Evolutionary conservation across 495 filamentous ascomycete genomes (phyloP).

Genomic region (Amphirosellinia nigrospora): DNA sequence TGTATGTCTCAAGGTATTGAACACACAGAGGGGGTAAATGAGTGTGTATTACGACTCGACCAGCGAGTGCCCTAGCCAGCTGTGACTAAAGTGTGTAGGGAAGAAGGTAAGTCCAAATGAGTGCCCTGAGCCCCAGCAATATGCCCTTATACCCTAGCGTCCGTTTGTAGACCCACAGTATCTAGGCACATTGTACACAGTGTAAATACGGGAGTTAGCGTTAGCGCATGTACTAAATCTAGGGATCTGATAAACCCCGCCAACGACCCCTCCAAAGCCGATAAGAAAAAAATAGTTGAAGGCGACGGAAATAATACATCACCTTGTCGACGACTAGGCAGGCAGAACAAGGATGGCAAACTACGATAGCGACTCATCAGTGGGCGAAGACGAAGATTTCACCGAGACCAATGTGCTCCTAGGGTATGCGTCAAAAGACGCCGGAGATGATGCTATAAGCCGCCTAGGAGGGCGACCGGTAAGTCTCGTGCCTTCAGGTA

Average conservation of each 20-base stretch:
- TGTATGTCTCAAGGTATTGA: too few relatives aligned
- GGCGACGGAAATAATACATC: background rate
- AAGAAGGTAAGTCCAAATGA: too few relatives aligned
- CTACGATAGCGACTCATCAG: constrained; percentile 86
- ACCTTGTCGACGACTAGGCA: background rate
- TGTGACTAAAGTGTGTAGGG: too few relatives aligned
- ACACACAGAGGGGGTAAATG: too few relatives aligned
- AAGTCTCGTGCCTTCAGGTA: constrained; percentile 41
- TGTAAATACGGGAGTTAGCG: background rate
- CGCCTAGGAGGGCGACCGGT: constrained; percentile 89
- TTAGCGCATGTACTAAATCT: background rate
- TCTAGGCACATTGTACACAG: background rate
- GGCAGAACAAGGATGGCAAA: constrained; percentile 65
- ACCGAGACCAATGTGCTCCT: constrained; percentile 90
- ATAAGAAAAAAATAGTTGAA: constrained; percentile 33
- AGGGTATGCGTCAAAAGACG: constrained; percentile 83
- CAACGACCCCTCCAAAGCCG: constrained; percentile 32
- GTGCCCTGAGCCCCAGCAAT: too few relatives aligned
- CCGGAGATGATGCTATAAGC: constrained; percentile 84
- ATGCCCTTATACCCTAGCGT: too few relatives aligned
- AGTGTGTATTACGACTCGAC: too few relatives aligned
- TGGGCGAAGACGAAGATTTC: constrained; percentile 70
- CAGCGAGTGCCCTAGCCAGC: too few relatives aligned
- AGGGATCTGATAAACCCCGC: constrained; percentile 25
- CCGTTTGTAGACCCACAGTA: too few relatives aligned